Evolutionary conservation across 495 filamentous ascomycete genomes (phyloP).

Genomic region (Cercophora samala): DNA sequence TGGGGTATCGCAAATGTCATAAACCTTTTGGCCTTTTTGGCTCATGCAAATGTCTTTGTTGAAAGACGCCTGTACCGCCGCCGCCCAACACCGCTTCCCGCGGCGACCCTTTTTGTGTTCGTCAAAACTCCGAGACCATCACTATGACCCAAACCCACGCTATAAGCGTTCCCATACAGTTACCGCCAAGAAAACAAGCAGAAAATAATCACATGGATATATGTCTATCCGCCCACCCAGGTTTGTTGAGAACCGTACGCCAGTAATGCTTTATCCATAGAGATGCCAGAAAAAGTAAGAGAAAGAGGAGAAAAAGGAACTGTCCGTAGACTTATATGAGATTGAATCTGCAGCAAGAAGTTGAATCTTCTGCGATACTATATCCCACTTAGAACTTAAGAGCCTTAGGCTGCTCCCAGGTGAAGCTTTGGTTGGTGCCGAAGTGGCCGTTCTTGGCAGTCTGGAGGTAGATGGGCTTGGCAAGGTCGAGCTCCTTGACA

Average conservation of each 20-base stretch:
- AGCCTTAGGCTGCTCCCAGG: slow-evolving; percentile 96
- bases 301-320: slow-evolving; percentile 17
- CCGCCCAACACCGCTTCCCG: slow-evolving; percentile 22
- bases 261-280: slow-evolving; percentile 32
- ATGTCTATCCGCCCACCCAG: slow-evolving; percentile 37
- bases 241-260: slow-evolving; percentile 46
- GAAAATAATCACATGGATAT: slow-evolving; percentile 33
- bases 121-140: slow-evolving; percentile 27
- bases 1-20: slow-evolving; percentile 37
- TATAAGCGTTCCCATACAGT: slow-evolving; percentile 18
- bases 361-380: slow-evolving; percentile 37
- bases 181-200: slow-evolving; percentile 17
- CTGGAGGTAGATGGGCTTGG: slow-evolving; percentile 94
- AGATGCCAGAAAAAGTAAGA: slow-evolving; percentile 26
- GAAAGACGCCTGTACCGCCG: slow-evolving; percentile 37
- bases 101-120: slow-evolving; percentile 27
- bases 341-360: slow-evolving; percentile 34
- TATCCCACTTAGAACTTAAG: slow-evolving; percentile 71
- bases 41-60: slow-evolving; percentile 43
- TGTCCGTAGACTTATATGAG: slow-evolving; percentile 30
- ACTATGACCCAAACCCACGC: slow-evolving; percentile 15
- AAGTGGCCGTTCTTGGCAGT: slow-evolving; percentile 99
- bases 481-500: slow-evolving; percentile 92
- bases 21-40: slow-evolving; percentile 31
- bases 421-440: slow-evolving; percentile 90